Base-by-base conservation (phyloP, 2,329 filamentous ascomycete genomes). In the Fusarium cyanostomum region DNA sequence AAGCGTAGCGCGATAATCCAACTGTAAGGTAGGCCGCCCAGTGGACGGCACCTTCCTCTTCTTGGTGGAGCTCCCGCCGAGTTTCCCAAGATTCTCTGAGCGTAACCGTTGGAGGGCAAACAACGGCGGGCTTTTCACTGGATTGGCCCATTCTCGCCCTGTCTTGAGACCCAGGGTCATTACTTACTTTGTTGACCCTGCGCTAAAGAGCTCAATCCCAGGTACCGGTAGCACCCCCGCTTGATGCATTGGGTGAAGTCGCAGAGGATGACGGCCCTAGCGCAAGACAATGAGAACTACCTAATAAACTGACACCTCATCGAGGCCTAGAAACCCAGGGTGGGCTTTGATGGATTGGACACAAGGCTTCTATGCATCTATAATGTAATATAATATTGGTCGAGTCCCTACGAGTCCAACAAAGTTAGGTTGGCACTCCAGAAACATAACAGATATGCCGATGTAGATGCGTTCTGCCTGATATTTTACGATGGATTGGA, bases 301-400 rank as follows among this genome's bases (percentile, higher is more conserved):
- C n/a, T 45, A 62, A 62, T 48, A 52, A 33, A 61, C 24, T 52
- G 53, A 38, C 46, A 57, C 33, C 48, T 56, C 42, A 49, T 45
- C 51, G 18, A 41, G 26, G 42, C 37, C 31, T 24, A 52, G 49
- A 52, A 37, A 44, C 39, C 13, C 24, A 52, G 49, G 38, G 21
- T 21, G 37, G 26, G 46, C 37, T 50, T 50, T 35, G 18, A 39
- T 50, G 46, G 34, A 39, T 50, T 50, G 27, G 46, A 31, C 7
- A 26, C 34, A 39, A 27, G 46, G 35, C 35, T 50, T 50, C 46
- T 50, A 26, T 41, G 46, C 46, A 50, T 41, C 34, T 50, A 26
- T 50, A 39, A 39, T 50, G 34, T 49, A 16, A 24, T 50, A 26
- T 33, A 21, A 30, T 39, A 26, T 24, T 50, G 16, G 34, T 28